These are phyloP conservation scores for Neonectria hederae DNA, from an alignment of 2,329 filamentous ascomycete species.

Conservation along the genomic window DNA sequence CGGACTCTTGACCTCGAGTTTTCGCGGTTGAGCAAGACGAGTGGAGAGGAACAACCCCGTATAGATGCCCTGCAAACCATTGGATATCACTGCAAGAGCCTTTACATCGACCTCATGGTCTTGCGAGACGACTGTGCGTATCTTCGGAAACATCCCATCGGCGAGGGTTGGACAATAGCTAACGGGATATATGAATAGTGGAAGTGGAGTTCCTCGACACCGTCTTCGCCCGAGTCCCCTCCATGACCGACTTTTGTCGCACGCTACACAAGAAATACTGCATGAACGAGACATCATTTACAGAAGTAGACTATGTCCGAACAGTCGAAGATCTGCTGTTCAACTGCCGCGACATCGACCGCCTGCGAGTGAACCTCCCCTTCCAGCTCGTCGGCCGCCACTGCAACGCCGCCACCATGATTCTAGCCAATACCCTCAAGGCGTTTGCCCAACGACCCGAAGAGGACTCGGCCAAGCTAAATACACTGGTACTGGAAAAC, in stretches of 20 bases:
- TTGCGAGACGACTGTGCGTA: slow-evolving; percentile 60
- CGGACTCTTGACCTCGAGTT: slow-evolving; percentile 61
- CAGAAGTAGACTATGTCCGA: slow-evolving; percentile 57
- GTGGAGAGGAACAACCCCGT: slow-evolving; percentile 46
- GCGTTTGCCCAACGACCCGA: slow-evolving; percentile 57
- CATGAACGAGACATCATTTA: slow-evolving; percentile 60
- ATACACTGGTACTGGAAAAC: slow-evolving; percentile 60
- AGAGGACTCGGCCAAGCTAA: slow-evolving; percentile 54
- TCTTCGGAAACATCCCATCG: neutral
- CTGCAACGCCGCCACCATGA: slow-evolving; percentile 58
- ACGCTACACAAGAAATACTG: slow-evolving; percentile 57
- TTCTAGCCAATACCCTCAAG: slow-evolving; percentile 63
- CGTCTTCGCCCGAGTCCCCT: slow-evolving; percentile 56
- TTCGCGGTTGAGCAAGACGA: slow-evolving; percentile 55
- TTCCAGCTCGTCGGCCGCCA: slow-evolving; percentile 59
- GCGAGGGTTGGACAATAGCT: slow-evolving; percentile 9
- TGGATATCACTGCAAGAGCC: slow-evolving; percentile 57
- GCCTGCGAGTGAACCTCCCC: slow-evolving; percentile 61
- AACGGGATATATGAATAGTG: slow-evolving; percentile 46
- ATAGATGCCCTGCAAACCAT: slow-evolving; percentile 56
- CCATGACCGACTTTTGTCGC: slow-evolving; percentile 56
- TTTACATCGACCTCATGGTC: slow-evolving; percentile 63
- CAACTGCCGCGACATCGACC: slow-evolving; percentile 55
- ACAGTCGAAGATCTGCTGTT: slow-evolving; percentile 55
- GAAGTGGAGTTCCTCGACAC: slow-evolving; percentile 59